Evolutionary conservation across 106 monocot genomes (phyloP), one percentile per base, ranked within the genome.

Genomic region (Platanthera guangdongensis): DNA sequence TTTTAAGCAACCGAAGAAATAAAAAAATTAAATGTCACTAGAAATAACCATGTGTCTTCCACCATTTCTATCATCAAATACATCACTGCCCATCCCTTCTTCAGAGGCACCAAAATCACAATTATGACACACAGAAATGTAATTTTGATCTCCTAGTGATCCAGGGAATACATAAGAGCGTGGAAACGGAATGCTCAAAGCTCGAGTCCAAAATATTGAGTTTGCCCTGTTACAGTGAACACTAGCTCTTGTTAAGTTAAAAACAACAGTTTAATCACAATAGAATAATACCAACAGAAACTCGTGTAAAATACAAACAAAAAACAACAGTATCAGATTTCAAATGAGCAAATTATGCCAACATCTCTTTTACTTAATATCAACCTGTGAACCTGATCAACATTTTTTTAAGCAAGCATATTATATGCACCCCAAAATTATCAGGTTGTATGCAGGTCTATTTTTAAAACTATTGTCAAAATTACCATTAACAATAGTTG

Each of bases 161-260:
- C 78, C 80, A 76, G 91, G 91, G 85, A 93, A 97, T 47, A 97
- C 89, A 83, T 89, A 97, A 78, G 87, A 86, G 78, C 52, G 89
- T 75, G 93, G 93, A 84, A 97, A 88, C 74, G 96, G 96, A 69
- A 97, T 93, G 79, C 86, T 97, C 82, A 97, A 82, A 74, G 96
- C 93, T 81, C 96, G 80, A 63, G 89, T 88, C 96, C 96, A 97
- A 49, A 97, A 97, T 72, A 97, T 79, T 19, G 93, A 97, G 74
- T 93, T 93, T 70, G 96, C 96, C 96, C 95, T 96, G 86, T 52
- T 48, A 82, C 57, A n/a, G 67, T 74, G 57, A 11, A 11, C 11
- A 11, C 4, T 59, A 74, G 78, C 8, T 47, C 15, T 6, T n/a
- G 47, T 70, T 46, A 70, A 47, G n/a, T 48, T 70, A 8, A n/a